Evolutionary conservation across 306 rosid species (phyloP), one percentile per base, ranked within the genome.

Genomic region (Abrus pulchellus): DNA sequence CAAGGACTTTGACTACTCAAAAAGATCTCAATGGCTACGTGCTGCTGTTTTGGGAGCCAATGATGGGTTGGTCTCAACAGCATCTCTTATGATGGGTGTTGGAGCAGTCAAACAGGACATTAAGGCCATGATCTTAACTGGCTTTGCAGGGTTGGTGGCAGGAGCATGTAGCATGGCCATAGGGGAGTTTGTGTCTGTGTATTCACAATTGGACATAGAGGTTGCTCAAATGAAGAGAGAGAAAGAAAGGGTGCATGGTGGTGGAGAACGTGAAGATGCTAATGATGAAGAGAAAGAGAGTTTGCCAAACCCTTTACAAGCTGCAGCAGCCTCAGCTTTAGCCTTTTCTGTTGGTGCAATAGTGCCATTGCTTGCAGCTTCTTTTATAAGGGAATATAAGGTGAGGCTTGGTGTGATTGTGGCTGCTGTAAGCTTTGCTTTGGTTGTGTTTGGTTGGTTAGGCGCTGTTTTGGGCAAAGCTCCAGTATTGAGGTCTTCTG

Each of bases 161-260:
- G 99, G 99, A 0, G 98, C 98, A 0, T 95, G 94, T 7, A 95
- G 99, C 76, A 95, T 95, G 99, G 99, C 99, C 7, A 95, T 95
- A 3, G 98, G 99, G 0, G 99, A 95, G 84, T 95, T 90, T 48
- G 99, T 95, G 28, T 95, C 99, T 1, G 99, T 95, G 2, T 90
- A 93, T 77, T 93, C 99, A 0, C 99, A 95, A 49, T 45, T 90
- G 56, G 99, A 95, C 78, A 90, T 89, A 6, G 99, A 90, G 77
- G 29, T 95, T 44, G 92, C 98, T 5, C 99, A 95, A 40, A 79
- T 85, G 73, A 84, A 84, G 44, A 88, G 99, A 79, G 88, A 90
- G 3, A 85, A 78, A n/a, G 75, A 83, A 61, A 82, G 83, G 6
- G 56, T 54, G 8, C 65, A 20, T 10, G 48, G 5, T 2, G 55